phyloP scores from a whole-genome alignment of 352 stramenopile species.

The Phytophthora lateralis region DNA sequence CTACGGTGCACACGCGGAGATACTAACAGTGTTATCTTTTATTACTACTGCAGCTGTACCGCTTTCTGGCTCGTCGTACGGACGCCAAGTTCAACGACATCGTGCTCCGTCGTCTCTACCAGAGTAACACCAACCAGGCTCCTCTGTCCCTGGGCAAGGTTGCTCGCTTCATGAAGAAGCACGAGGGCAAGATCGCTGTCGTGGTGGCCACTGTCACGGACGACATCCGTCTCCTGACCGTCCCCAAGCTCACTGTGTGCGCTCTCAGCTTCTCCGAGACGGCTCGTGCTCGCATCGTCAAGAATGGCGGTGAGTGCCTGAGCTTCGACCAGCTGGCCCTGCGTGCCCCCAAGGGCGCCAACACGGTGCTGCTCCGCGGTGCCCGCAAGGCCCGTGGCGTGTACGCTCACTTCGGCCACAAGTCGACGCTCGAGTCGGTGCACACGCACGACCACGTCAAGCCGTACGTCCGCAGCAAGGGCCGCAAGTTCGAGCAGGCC shows the following conservation, averaged over 20 bases:
- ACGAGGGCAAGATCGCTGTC: constrained; percentile 98
- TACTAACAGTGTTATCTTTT: neutral
- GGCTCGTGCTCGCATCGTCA: constrained; percentile 97
- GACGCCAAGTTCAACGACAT: constrained; percentile 99
- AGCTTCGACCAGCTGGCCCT: constrained; percentile 99
- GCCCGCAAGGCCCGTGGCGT: constrained; percentile 97
- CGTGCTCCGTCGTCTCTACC: constrained; percentile 99
- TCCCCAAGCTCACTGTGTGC: constrained; percentile 96
- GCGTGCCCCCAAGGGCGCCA: constrained; percentile 95
- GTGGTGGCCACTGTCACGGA: constrained; percentile 99
- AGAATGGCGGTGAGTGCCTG: constrained; percentile 98
- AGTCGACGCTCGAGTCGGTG: constrained; percentile 96
- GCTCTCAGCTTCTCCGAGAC: constrained; percentile 98
- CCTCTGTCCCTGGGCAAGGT: constrained; percentile 97
- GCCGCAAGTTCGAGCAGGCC: constrained; percentile 99
- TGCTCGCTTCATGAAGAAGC: constrained; percentile 98
- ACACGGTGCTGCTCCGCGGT: constrained; percentile 99
- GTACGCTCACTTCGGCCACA: constrained; percentile 99
- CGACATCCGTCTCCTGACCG: constrained; percentile 97
- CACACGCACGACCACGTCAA: constrained; percentile 99
- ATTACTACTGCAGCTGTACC: constrained; percentile 70
- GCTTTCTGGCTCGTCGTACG: constrained; percentile 98
- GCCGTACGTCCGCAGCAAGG: constrained; percentile 98
- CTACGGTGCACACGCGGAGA: neutral
- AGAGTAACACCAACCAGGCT: constrained; percentile 99